Percentiles rank a stretch among this genome's conserved stretches.
phyloP scores from a whole-genome alignment of 208 protist genomes.

The Trypanosoma boissoni region DNA sequence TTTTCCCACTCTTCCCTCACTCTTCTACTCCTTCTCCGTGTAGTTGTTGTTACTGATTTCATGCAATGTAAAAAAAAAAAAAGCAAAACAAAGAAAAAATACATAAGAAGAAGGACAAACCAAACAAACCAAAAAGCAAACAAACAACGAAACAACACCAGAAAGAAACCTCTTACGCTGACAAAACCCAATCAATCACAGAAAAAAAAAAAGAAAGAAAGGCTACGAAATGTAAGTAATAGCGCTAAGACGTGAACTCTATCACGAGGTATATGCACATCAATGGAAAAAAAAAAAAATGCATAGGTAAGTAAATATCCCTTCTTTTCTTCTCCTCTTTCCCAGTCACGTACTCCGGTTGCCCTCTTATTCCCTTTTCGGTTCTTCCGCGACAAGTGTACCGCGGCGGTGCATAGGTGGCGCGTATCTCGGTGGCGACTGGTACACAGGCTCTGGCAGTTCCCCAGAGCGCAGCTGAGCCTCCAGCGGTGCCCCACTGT shows the following conservation, averaged over 20 bases:
- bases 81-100: background rate
- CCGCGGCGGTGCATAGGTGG: constrained; percentile 68
- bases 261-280: constrained; percentile 3
- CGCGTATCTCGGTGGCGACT: constrained; percentile 71
- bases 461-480: constrained; percentile 74
- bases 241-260: background rate
- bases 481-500: constrained; percentile 49
- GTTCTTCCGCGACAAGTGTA: background rate
- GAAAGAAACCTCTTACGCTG: too few relatives aligned
- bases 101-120: background rate
- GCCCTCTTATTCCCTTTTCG: background rate
- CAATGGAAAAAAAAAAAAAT: constrained; percentile 7
- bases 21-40: too few relatives aligned
- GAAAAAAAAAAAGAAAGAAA: constrained; percentile 3
- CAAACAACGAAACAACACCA: background rate
- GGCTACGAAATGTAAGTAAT: constrained; percentile 1
- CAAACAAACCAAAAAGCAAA: background rate
- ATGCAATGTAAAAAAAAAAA: background rate
- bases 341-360: background rate
- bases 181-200: too few relatives aligned
- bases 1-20: too few relatives aligned
- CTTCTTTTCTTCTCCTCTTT: background rate
- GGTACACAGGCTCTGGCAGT: constrained; percentile 59
- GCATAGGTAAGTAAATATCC: background rate
- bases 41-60: too few relatives aligned